phyloP scores from a whole-genome alignment of 352 stramenopile genomes.

The Phytophthora boehmeriae region DNA sequence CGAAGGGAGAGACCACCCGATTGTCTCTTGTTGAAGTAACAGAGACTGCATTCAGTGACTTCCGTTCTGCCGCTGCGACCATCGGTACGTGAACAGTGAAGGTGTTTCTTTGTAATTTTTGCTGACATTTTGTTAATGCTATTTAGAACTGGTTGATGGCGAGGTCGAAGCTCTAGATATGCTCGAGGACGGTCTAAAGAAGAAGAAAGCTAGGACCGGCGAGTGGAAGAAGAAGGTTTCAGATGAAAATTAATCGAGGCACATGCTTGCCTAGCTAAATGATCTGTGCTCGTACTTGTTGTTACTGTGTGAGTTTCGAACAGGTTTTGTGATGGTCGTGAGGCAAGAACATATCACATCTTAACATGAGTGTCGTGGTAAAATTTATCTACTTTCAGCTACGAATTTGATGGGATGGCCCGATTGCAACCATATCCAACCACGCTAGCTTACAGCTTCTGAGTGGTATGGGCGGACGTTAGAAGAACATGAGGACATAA shows the following conservation, averaged over 20 bases:
- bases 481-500: too few relatives aligned
- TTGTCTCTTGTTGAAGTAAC: conserved; percentile 20
- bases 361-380: too few relatives aligned
- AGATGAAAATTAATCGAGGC: conserved; percentile 29
- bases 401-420: too few relatives aligned
- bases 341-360: too few relatives aligned
- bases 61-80: conserved; percentile 49
- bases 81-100: conserved; percentile 50
- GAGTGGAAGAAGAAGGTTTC: conserved; percentile 49
- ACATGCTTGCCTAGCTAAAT: conserved; percentile 8
- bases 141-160: conserved; percentile 51
- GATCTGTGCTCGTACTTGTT: neutral
- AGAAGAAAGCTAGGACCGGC: conserved; percentile 79
- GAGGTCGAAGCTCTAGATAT: conserved; percentile 58
- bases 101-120: neutral
- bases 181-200: conserved; percentile 73
- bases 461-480: too few relatives aligned
- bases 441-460: too few relatives aligned
- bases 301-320: too few relatives aligned
- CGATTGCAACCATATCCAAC: too few relatives aligned
- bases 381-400: too few relatives aligned
- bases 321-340: too few relatives aligned
- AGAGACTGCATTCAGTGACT: conserved; percentile 38
- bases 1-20: conserved; percentile 25
- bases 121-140: conserved; percentile 16